These are phyloP conservation scores for Thuja plicata DNA, from an alignment of 83 land plant genomes.

Conservation along the genomic window DNA sequence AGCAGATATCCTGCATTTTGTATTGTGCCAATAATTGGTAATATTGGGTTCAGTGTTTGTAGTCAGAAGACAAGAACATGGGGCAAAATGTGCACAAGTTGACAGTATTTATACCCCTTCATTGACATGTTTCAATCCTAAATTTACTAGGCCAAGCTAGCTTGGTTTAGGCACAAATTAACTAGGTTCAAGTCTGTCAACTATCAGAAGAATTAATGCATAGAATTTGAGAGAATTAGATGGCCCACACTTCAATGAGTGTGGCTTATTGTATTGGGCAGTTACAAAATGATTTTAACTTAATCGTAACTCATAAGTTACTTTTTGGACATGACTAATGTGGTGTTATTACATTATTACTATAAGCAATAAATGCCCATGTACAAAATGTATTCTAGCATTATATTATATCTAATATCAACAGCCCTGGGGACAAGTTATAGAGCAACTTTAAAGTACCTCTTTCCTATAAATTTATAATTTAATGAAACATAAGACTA, in stretches of 20 bases:
- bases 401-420: too few species aligned
- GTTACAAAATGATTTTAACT: too few species aligned
- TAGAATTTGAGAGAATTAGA: too few species aligned
- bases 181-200: background rate
- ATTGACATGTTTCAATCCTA: background rate
- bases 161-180: background rate
- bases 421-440: background rate
- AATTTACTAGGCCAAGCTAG: background rate
- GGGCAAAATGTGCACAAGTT: background rate
- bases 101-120: background rate
- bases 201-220: too few species aligned
- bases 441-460: background rate
- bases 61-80: background rate
- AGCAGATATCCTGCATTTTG: background rate
- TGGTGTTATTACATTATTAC: too few species aligned
- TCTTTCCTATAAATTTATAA: too few species aligned
- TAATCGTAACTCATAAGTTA: too few species aligned
- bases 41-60: background rate
- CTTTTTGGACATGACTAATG: too few species aligned
- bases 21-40: background rate
- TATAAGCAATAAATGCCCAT: too few species aligned
- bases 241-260: too few species aligned
- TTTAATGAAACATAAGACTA: background rate
- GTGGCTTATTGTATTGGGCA: too few species aligned
- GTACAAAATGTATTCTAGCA: too few species aligned